A percentile compares a stretch with the other conserved stretches of the same genome.
Conservation (phyloP, 257 asterid genomes). For the Nicotiana obtusifolia region DNA sequence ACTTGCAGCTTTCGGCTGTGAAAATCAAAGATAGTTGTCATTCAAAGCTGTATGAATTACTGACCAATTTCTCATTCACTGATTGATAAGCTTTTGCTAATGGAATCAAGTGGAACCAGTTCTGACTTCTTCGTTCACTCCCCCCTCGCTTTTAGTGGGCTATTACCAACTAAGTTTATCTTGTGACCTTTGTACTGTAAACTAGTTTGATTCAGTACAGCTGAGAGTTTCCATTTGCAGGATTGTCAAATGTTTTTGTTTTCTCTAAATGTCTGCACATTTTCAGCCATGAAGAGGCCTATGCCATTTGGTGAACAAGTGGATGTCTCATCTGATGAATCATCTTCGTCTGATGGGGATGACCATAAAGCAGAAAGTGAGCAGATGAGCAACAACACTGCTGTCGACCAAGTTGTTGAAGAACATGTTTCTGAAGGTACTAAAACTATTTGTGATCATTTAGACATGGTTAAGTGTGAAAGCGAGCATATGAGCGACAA, state of each 20-base stretch:
- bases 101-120: background rate
- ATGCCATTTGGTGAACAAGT: constrained; percentile 37
- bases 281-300: constrained; percentile 24
- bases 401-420: constrained; percentile 19
- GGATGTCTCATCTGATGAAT: constrained; percentile 51
- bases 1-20: background rate
- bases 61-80: background rate
- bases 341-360: constrained; percentile 39
- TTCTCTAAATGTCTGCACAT: background rate
- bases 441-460: background rate
- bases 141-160: background rate
- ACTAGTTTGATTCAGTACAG: background rate
- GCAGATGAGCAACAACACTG: constrained; percentile 5
- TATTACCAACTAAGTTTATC: background rate
- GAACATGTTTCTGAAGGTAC: constrained; percentile 45
- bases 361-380: constrained; percentile 15
- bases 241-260: background rate
- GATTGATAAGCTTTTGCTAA: background rate
- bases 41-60: background rate
- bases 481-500: constrained; percentile 4
- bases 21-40: background rate
- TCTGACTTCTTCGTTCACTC: background rate
- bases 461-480: background rate
- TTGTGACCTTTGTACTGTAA: background rate
- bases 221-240: background rate